phyloP scores from a whole-genome alignment of 1,139 yeast genomes.

The Taphrina confusa region DNA sequence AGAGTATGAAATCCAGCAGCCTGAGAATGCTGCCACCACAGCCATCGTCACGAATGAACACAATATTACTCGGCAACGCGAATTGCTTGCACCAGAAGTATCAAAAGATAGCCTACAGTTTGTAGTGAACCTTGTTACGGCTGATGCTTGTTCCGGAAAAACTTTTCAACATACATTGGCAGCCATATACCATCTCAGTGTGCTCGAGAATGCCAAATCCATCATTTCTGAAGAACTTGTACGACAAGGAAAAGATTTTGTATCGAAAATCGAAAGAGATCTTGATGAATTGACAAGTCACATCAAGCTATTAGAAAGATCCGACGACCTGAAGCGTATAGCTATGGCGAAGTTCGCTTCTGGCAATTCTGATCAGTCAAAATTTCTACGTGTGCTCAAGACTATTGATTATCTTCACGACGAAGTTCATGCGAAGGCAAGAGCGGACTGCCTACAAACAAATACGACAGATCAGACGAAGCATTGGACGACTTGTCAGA shows the following conservation, averaged over 20 bases:
- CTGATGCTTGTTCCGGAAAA: slow-evolving; percentile 81
- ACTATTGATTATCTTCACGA: slow-evolving; percentile 72
- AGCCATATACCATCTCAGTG: slow-evolving; percentile 76
- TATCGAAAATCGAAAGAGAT: slow-evolving; percentile 60
- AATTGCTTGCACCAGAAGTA: slow-evolving; percentile 56
- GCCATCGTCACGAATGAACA: neutral
- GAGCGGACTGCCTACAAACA: slow-evolving; percentile 46
- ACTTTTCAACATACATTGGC: slow-evolving; percentile 84
- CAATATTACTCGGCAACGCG: neutral
- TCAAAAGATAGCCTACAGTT: slow-evolving; percentile 65
- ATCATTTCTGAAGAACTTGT: slow-evolving; percentile 72
- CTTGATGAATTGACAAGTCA: slow-evolving; percentile 56
- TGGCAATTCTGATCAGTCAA: slow-evolving; percentile 84
- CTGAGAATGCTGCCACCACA: slow-evolving; percentile 35
- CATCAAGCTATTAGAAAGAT: slow-evolving; percentile 49
- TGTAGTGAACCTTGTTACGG: slow-evolving; percentile 68
- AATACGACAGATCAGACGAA: neutral
- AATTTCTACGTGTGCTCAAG: slow-evolving; percentile 76
- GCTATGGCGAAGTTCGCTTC: slow-evolving; percentile 70
- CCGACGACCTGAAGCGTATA: slow-evolving; percentile 56
- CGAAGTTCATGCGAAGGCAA: slow-evolving; percentile 7
- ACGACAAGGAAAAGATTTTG: slow-evolving; percentile 63
- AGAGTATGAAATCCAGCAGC: no score
- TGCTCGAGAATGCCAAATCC: slow-evolving; percentile 61
- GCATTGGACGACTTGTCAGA: neutral